Conservation (phyloP, 805 yeast genomes). For the Kodamaea lidongshanica region DNA sequence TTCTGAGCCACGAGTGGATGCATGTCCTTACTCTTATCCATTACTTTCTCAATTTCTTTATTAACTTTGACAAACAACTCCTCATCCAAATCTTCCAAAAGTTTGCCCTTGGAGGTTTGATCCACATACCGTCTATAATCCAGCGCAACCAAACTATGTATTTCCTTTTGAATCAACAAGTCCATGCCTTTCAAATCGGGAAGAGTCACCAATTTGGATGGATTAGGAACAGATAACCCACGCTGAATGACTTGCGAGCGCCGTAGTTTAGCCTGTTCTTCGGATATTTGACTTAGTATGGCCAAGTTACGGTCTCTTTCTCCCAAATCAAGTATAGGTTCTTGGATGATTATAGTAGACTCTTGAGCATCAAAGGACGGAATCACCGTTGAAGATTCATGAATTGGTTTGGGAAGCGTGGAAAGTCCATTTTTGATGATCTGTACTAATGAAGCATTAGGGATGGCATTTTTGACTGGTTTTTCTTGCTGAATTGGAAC, state of each 20-base stretch:
- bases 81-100: constrained; percentile 28
- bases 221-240: constrained; percentile 39
- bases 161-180: constrained; percentile 23
- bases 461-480: constrained; percentile 4
- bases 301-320: constrained; percentile 14
- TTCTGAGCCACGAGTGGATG: too few relatives aligned
- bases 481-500: constrained; percentile 14
- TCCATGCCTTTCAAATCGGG: constrained; percentile 10
- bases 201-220: constrained; percentile 6
- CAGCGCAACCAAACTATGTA: constrained; percentile 32
- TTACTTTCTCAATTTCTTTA: constrained; percentile 14
- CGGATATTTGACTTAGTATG: constrained; percentile 19
- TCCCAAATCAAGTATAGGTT: neutral
- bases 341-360: constrained; percentile 2
- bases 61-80: constrained; percentile 16
- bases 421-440: constrained; percentile 10
- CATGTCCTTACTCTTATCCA: neutral
- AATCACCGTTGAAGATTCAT: constrained; percentile 26
- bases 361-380: constrained; percentile 28
- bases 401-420: constrained; percentile 35
- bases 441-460: constrained; percentile 2
- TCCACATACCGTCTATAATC: constrained; percentile 33
- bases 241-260: constrained; percentile 44
- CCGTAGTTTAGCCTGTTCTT: constrained; percentile 26
- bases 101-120: constrained; percentile 11